A percentile compares a stretch with the other conserved stretches of the same genome.
phyloP scores from a whole-genome alignment of 164 flowering plant species.

The Saururus chinensis region DNA sequence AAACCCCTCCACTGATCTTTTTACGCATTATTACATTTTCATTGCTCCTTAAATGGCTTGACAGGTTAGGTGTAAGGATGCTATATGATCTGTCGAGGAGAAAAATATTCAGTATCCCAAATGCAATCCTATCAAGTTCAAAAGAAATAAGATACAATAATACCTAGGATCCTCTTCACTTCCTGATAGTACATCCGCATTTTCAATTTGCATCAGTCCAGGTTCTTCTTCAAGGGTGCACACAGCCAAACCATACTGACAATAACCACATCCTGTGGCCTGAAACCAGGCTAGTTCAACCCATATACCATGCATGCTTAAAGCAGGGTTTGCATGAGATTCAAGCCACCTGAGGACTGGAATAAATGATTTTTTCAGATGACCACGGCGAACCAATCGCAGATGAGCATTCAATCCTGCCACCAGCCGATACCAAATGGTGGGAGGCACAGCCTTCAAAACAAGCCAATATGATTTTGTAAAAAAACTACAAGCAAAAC shows the following conservation, averaged over 20 bases:
- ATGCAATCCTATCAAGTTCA: neutral
- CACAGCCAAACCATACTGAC: conserved; percentile 72
- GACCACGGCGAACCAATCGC: conserved; percentile 74
- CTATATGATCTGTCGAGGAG: conserved; percentile 20
- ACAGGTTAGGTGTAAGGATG: conserved; percentile 17
- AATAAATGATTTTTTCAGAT: conserved; percentile 38
- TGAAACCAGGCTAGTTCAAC: conserved; percentile 77
- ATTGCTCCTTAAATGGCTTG: conserved; percentile 20
- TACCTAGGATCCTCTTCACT: conserved; percentile 43
- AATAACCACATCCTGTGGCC: conserved; percentile 58
- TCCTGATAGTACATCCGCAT: conserved; percentile 16
- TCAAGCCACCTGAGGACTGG: conserved; percentile 74
- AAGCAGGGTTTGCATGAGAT: conserved; percentile 71
- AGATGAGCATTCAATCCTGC: conserved; percentile 93
- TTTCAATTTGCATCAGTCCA: conserved; percentile 14
- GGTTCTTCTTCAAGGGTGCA: conserved; percentile 36
- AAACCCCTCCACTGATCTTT: conserved; percentile 40
- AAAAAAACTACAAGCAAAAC: neutral
- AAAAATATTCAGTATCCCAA: too few relatives aligned
- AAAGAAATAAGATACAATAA: neutral
- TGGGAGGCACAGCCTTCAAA: conserved; percentile 73
- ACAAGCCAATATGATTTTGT: neutral
- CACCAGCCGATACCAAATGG: conserved; percentile 83
- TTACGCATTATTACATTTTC: conserved; percentile 28
- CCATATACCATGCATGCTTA: conserved; percentile 47